Evolutionary conservation across 1,139 yeast genomes (phyloP).

Genomic region (Blastobotrys arbuscula): DNA sequence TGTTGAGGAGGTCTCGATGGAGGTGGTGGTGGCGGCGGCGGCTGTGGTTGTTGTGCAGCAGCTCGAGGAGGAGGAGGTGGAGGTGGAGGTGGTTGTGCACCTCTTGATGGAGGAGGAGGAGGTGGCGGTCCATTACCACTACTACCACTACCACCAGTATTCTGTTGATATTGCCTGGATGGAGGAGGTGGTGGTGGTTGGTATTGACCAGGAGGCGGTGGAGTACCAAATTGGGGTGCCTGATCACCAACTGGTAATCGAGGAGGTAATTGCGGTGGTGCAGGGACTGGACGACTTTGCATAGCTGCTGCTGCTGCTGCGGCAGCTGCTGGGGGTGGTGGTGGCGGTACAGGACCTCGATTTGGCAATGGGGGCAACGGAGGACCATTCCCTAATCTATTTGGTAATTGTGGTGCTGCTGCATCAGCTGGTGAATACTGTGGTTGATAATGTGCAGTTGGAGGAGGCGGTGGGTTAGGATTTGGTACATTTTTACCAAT

Average conservation of each 20-base stretch:
- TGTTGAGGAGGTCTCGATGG: slow-evolving; percentile 9
- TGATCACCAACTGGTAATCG: slow-evolving; percentile 28
- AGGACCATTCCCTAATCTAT: slow-evolving; percentile 8
- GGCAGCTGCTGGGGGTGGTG: slow-evolving; percentile 27
- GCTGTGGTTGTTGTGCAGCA: slow-evolving; percentile 18
- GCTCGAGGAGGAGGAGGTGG: slow-evolving; percentile 23
- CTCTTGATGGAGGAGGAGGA: slow-evolving; percentile 22
- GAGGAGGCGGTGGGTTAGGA: slow-evolving; percentile 14
- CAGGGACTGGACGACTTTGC: slow-evolving; percentile 19
- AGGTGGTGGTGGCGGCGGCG: slow-evolving; percentile 24
- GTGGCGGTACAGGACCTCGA: slow-evolving; percentile 18
- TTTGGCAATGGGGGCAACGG: slow-evolving; percentile 21
- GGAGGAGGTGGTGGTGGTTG: slow-evolving; percentile 29
- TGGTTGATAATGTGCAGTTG: not conserved
- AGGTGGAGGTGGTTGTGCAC: slow-evolving; percentile 31
- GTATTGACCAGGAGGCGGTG: slow-evolving; percentile 25
- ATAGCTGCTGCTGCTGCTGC: slow-evolving; percentile 34
- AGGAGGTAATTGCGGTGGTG: slow-evolving; percentile 24
- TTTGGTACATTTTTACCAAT: slow-evolving; percentile 26
- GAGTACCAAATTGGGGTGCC: slow-evolving; percentile 22
- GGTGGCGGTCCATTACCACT: slow-evolving; percentile 17
- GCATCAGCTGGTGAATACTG: not conserved
- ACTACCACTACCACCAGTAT: slow-evolving; percentile 1
- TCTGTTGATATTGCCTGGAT: slow-evolving; percentile 22
- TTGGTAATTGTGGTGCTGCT: slow-evolving; percentile 5